Percentiles rank a stretch among this genome's conserved stretches.
Conservation (phyloP, 2,329 filamentous ascomycete genomes). For the Ceratocystis variospora region DNA sequence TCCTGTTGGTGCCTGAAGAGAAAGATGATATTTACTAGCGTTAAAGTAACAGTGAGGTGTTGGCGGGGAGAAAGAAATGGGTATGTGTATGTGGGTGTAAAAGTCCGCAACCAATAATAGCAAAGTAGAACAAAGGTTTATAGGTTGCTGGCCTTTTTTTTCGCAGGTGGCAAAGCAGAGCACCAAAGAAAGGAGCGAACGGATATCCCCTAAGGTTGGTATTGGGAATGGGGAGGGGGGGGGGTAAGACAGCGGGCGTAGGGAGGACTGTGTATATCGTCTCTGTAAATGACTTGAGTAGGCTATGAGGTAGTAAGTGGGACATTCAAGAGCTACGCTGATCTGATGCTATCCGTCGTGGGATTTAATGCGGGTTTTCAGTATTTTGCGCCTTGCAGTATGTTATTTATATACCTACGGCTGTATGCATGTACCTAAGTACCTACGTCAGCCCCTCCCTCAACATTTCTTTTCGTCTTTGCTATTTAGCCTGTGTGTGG, state of each 20-base stretch:
- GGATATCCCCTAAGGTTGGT: not conserved
- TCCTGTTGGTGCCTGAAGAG: not conserved
- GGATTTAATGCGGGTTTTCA: not conserved
- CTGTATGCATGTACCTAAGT: not conserved
- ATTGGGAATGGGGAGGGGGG: not conserved
- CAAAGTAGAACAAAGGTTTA: not conserved
- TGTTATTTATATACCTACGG: not conserved
- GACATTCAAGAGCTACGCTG: not conserved
- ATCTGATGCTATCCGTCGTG: not conserved
- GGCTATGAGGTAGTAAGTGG: not conserved
- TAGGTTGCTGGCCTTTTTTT: not conserved
- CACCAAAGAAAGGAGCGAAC: not conserved
- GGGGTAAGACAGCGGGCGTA: not conserved
- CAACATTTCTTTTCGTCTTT: not conserved
- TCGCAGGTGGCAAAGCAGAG: not conserved
- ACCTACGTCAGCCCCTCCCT: not conserved
- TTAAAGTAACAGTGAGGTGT: not conserved
- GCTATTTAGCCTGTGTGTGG: not conserved
- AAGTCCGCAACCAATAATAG: not conserved
- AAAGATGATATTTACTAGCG: not conserved
- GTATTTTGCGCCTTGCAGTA: not conserved
- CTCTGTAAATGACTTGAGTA: not conserved
- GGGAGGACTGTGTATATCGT: not conserved
- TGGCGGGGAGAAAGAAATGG: not conserved
- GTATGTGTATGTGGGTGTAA: not conserved